phyloP scores from a whole-genome alignment of 495 filamentous ascomycete species.

The Trichocladium uniseriatum region DNA sequence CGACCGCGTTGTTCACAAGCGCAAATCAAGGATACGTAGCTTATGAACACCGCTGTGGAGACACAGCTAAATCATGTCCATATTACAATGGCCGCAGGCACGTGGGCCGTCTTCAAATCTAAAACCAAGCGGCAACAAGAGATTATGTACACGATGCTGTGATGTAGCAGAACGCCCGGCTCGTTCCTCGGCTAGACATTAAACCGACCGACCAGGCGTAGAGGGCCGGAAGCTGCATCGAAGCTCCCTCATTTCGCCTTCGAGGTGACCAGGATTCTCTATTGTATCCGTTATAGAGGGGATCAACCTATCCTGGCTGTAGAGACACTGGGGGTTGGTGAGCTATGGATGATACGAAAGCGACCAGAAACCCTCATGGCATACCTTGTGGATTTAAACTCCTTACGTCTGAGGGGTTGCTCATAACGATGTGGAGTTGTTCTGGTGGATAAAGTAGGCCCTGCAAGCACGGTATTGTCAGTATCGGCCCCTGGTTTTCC shows the following conservation, averaged over 20 bases:
- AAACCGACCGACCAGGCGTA: neutral
- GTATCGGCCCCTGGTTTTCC: neutral
- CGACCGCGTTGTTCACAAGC: neutral
- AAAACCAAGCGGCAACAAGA: constrained; percentile 1
- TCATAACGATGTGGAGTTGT: constrained; percentile 17
- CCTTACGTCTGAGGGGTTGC: neutral
- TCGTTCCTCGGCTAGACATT: neutral
- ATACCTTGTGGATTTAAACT: neutral
- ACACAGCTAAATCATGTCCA: neutral
- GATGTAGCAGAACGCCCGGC: neutral
- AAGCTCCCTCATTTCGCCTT: neutral
- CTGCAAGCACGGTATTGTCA: constrained; percentile 21
- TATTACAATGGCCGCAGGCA: neutral
- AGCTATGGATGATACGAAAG: neutral
- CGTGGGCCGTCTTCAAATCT: neutral
- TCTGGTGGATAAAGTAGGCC: constrained; percentile 49
- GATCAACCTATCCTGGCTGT: neutral
- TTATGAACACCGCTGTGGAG: neutral
- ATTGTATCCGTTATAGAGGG: constrained; percentile 2
- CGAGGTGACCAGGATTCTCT: neutral
- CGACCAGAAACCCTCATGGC: neutral
- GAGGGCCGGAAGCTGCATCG: neutral
- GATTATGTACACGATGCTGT: constrained; percentile 12
- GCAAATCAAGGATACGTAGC: neutral
- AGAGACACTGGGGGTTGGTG: neutral